Evolutionary conservation across 257 asterid genomes (phyloP).

Genomic region (Penstemon newberryi): DNA sequence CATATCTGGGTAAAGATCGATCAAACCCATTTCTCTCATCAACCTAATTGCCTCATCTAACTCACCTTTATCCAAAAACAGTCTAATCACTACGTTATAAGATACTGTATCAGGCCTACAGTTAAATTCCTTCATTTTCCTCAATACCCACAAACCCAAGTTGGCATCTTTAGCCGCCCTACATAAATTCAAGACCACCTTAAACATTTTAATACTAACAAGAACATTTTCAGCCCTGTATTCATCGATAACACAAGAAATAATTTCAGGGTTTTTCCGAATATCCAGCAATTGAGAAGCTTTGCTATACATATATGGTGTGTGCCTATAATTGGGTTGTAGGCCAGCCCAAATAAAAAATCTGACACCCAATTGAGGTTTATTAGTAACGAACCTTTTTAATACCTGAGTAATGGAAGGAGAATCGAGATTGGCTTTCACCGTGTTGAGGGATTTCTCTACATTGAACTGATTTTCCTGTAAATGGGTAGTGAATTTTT

Average conservation of each 20-base stretch:
- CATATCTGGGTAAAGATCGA: slow-evolving; percentile 75
- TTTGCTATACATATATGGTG: slow-evolving; percentile 49
- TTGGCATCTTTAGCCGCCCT: slow-evolving; percentile 68
- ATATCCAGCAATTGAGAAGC: slow-evolving; percentile 62
- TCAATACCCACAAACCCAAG: slow-evolving; percentile 71
- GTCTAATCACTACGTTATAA: slow-evolving; percentile 69
- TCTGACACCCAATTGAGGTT: slow-evolving; percentile 65
- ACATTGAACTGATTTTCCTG: slow-evolving; percentile 37
- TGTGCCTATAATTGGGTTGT: slow-evolving; percentile 62
- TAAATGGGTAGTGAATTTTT: slow-evolving; percentile 50
- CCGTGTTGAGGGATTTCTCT: slow-evolving; percentile 53
- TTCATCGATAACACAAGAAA: slow-evolving; percentile 54
- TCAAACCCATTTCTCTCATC: slow-evolving; percentile 73
- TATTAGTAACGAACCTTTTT: slow-evolving; percentile 48
- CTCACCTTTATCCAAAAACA: slow-evolving; percentile 50
- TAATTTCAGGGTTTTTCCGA: slow-evolving; percentile 42
- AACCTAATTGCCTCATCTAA: slow-evolving; percentile 59
- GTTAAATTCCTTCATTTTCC: slow-evolving; percentile 69
- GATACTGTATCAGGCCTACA: slow-evolving; percentile 70
- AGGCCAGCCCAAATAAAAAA: slow-evolving; percentile 93
- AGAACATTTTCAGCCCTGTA: slow-evolving; percentile 48
- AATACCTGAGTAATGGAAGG: slow-evolving; percentile 59
- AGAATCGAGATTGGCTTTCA: slow-evolving; percentile 52
- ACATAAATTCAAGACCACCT: slow-evolving; percentile 70
- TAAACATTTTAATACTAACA: slow-evolving; percentile 62